Evolutionary conservation across 768 basidiomycete genomes (phyloP).

Genomic region (Lentinula boryana): DNA sequence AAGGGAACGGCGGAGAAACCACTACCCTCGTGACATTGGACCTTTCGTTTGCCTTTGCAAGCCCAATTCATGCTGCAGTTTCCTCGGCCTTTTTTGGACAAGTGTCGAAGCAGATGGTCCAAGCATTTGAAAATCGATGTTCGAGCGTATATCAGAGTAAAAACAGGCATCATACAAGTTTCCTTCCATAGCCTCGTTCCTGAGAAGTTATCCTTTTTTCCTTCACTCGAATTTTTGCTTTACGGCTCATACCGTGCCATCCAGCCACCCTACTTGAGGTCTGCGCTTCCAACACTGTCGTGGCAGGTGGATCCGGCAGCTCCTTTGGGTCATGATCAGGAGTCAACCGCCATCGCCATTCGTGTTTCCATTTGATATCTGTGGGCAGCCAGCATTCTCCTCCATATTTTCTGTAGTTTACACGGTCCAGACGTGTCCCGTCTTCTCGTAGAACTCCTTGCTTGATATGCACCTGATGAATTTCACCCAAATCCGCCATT

Average conservation of each 20-base stretch:
- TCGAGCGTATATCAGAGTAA: conserved; percentile 57
- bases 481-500: neutral
- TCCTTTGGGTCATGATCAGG: neutral
- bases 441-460: neutral
- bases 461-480: neutral
- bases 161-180: conserved; percentile 20
- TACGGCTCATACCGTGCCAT: neutral
- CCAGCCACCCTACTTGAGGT: neutral
- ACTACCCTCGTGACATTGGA: conserved; percentile 84
- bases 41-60: conserved; percentile 81
- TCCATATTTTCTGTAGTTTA: neutral
- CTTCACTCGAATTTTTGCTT: neutral
- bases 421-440: conserved; percentile 1
- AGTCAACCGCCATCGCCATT: conserved; percentile 7
- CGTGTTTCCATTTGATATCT: neutral
- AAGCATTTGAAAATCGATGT: conserved; percentile 89
- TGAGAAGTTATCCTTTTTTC: neutral
- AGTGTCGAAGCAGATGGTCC: conserved; percentile 83
- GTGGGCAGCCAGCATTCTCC: neutral
- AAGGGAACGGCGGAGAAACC: conserved; percentile 31
- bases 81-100: conserved; percentile 82
- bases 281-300: neutral
- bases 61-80: conserved; percentile 79
- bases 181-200: neutral
- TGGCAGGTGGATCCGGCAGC: neutral